Evolutionary conservation across 2,329 filamentous ascomycete genomes (phyloP), one percentile per base, ranked within the genome.

Genomic region (Amylocarpus encephaloides): DNA sequence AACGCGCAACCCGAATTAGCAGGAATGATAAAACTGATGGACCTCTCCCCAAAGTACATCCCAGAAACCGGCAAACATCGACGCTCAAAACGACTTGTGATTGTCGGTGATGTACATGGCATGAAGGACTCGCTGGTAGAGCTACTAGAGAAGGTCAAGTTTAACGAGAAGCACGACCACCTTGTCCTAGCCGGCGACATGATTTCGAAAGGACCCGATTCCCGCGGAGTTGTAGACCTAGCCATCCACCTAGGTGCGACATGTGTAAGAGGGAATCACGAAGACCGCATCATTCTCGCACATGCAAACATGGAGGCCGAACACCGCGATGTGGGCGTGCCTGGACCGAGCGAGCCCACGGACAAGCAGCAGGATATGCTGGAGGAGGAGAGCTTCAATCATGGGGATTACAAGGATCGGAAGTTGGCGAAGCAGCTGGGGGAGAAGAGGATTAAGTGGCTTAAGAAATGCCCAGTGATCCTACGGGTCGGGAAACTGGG

Each of bases 31-130:
- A 56, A 62, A 30, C 35, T 66, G 1, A 52, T 59, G 45, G 59
- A 65, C 35, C 54, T 66, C 2, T 59, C 63, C 12, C 38, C 59
- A 2, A 51, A 59, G 12, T 62, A 55, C 40, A 41, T 66, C 1
- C 64, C 64, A 1, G 45, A 63, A 26, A 64, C 59, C 1, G 63
- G 63, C 2, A 70, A 69, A 3, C 41, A 60, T 22, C 50, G 65
- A 16, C 69, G 71, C 34, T 61, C 70, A 18, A 80, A 77, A 48
- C 75, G 90, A 15, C 71, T 98, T 19, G 73, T 97, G 32, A 75
- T 97, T 53, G 75, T 97, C 32, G 92, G 93, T 48, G 93, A 98
- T 70, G 88, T 97, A 12, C 92, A 97, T 70, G 93, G 93, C 43
- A 93, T 93, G 73, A 80, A 80, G 59, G 66, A 77, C 11, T 79